These are phyloP conservation scores for Marchantia polymorpha DNA, from an alignment of 225 moss, liverwort and hornwort species.

Conservation along the genomic window DNA sequence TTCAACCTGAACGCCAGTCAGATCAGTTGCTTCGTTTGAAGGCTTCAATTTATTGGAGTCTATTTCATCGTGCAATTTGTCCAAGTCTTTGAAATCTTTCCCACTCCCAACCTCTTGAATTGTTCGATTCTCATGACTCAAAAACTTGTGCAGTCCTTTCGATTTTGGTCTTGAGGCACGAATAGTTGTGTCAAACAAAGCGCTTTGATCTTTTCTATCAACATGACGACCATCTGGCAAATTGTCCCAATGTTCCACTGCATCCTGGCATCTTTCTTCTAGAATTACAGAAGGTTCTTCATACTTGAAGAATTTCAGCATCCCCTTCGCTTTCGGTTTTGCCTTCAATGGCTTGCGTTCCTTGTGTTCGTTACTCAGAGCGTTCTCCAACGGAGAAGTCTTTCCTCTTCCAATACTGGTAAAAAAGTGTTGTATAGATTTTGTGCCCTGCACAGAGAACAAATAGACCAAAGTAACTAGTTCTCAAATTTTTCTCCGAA, in stretches of 20 bases:
- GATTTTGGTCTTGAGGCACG: neutral
- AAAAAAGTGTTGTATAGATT: conserved; percentile 85
- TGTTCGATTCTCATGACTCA: neutral
- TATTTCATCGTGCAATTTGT: neutral
- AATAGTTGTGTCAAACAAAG: neutral
- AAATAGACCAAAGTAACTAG: neutral
- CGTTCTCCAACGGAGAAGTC: conserved; percentile 25
- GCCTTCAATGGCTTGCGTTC: conserved; percentile 5
- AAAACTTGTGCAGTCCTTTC: conserved; percentile 13
- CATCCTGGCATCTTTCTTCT: conserved; percentile 14
- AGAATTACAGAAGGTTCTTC: conserved; percentile 18
- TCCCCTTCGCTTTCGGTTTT: conserved; percentile 49
- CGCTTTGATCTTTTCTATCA: neutral
- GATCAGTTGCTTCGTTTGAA: neutral
- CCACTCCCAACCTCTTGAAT: neutral
- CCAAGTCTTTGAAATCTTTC: neutral
- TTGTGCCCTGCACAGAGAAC: conserved; percentile 52
- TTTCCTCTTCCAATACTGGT: conserved; percentile 33
- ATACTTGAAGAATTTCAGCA: conserved; percentile 52
- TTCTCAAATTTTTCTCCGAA: neutral
- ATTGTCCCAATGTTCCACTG: conserved; percentile 2
- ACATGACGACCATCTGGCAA: neutral
- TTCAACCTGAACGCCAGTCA: neutral
- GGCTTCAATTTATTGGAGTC: neutral
- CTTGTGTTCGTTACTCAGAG: neutral